Evolutionary conservation across 257 asterid genomes (phyloP), one percentile per base, ranked within the genome.

Genomic region (Fraxinus anomala): DNA sequence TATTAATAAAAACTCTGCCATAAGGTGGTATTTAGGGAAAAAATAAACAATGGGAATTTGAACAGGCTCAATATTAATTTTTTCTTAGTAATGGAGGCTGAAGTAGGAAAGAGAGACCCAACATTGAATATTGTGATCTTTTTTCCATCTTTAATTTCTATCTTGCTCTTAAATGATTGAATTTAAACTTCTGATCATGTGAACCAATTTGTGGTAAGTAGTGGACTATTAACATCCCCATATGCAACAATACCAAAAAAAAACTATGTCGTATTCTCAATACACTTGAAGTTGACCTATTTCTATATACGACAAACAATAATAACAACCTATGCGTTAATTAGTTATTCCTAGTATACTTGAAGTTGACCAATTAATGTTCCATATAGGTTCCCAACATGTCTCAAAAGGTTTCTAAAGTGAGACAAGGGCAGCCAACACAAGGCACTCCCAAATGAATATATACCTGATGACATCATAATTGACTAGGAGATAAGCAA

Each of bases 401-500:
- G 66, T 6, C 28, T 4, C 66, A 56, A 56, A 56, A 56, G 66
- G 10, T n/a, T 56, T 56, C 8, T 56, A 56, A 56, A 19, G 26
- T 8, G 8, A n/a, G 4, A n/a, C 3, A 21, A 6, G 2, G 66
- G 28, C 28, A 56, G 72, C 47, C 76, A 63, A 65, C 49, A 68
- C 21, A 54, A 19, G 40, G 30, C 66, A 44, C 51, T 68, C 34
- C 49, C 39, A 16, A 65, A 65, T 61, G 33, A 61, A 24, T 24
- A 61, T 61, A 12, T 61, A 61, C 34, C 6, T 61, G 16, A 61
- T 14, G 47, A 63, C 54, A 11, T 40, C 68, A 69, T 21, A 76
- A 75, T 73, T 5, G 37, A 51, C 68, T 40, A 56, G 61, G 40
- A 73, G 33, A 24, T 21, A 80, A 68, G 65, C 65, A 13, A 65